Percentiles rank a stretch among this genome's conserved stretches.
These are phyloP conservation scores for Populus euphratica DNA, from an alignment of 345 rosid genomes.

Conservation along the genomic window DNA sequence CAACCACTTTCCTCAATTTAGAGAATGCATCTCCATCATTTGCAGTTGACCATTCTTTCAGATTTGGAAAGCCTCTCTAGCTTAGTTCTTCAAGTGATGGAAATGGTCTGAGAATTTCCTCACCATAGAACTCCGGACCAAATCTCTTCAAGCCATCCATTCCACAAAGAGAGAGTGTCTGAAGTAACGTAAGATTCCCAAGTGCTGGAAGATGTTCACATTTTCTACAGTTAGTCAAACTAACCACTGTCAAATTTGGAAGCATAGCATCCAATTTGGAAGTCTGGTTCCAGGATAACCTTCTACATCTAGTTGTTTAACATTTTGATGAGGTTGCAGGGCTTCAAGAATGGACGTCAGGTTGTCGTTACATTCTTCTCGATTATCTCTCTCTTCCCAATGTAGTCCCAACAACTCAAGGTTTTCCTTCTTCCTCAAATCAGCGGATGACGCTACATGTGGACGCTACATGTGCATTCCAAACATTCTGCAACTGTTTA, in stretches of 20 bases:
- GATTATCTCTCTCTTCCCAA: too few relatives aligned
- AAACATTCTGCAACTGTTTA: too few relatives aligned
- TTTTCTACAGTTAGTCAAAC: not conserved
- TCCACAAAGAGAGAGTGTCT: not conserved
- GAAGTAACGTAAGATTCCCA: not conserved
- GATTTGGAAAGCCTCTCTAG: not conserved
- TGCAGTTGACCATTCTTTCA: conserved; percentile 11
- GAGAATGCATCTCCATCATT: conserved; percentile 4
- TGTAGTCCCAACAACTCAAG: too few relatives aligned
- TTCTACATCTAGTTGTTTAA: too few relatives aligned
- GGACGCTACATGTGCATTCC: too few relatives aligned
- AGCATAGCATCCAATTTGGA: conserved; percentile 10
- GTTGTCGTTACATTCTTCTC: too few relatives aligned
- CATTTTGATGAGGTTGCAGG: too few relatives aligned
- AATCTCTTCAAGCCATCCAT: conserved; percentile 10
- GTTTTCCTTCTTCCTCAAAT: too few relatives aligned
- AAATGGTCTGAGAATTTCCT: not conserved
- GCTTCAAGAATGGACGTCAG: too few relatives aligned
- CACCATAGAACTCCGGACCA: conserved; percentile 5
- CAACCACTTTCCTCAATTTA: not conserved
- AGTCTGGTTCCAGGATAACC: not conserved
- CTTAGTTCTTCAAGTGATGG: conserved; percentile 1
- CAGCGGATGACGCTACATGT: too few relatives aligned
- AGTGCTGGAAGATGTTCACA: conserved; percentile 4
- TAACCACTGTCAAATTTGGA: not conserved